Evolutionary conservation across 225 moss, liverwort and hornwort genomes (phyloP), one percentile per base, ranked within the genome.

Genomic region (Sphagnum tenellum): DNA sequence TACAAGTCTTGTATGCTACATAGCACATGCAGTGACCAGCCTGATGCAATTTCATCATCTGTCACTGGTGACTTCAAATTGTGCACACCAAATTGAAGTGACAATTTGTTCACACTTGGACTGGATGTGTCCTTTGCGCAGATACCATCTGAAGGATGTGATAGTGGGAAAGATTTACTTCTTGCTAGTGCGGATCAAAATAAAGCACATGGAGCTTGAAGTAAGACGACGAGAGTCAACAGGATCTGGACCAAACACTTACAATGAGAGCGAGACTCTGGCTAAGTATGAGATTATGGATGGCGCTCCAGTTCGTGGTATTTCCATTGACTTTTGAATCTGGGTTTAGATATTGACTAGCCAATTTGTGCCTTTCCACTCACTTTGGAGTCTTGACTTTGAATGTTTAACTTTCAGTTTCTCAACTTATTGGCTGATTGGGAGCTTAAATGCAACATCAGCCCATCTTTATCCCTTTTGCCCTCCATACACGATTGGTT

Each of bases 121-220:
- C 55, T 11, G 44, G 13, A 2, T 12, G 3, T 3, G 9, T 11
- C 55, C 11, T 45, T 55, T 29, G 56, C 67, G 63, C 75, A 96
- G 95, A 78, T 96, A 92, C 66, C 90, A 98, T 68, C 80, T 98
- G 56, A 98, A 98, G 76, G 96, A 98, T 76, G 93, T 98, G 45
- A 93, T 98, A 63, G 92, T 98, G 67, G 96, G 96, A 45, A 98
- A 98, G 72, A 98, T 98, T 67, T 98, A 89, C 68, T 98, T 98
- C 70, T 82, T 98, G 68, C 93, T 98, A 8, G 96, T 98, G 50
- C 90, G 92, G 55, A 98, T 98, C 78, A 98, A 98, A 77, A 98
- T 98, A 67, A 98, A 98, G 79, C 96, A 98, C 73, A 98, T 98
- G 96, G 96, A 98, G 86, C 80, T 98, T 80, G 96, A 98, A 76